Evolutionary conservation across 2,329 filamentous ascomycete genomes (phyloP), one percentile per base, ranked within the genome.

Genomic region (Lecanoromycetidae sp.): DNA sequence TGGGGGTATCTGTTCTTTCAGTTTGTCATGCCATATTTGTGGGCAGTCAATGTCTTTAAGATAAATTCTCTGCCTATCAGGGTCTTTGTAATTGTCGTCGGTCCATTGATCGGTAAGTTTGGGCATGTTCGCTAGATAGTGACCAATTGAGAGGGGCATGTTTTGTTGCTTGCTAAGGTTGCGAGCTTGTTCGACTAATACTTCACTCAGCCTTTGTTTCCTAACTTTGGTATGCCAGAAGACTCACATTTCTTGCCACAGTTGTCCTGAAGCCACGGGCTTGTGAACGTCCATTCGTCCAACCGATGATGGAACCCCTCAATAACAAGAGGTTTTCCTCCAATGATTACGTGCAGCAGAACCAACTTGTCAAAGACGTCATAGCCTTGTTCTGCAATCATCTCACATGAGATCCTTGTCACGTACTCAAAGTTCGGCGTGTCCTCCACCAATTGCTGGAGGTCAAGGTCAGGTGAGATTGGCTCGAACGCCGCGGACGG

Each of bases 21-120:
- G 67, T 49, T 84, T 80, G 23, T 90, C 75, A 43, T 82, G 79
- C 91, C 91, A 98, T 49, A 90, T 80, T 1, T 75, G 68, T 0
- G 91, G 91, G 56, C 88, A 95, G 62, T 98, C 91, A 50, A 98
- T 95, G 60, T 98, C 91, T 60, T 98, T 98, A 20, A 96, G 68
- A 61, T 98, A 98, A 1, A 96, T 77, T 10, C 91, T 79, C 61
- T 98, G 91, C 19, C 84, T 74, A 30, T 78, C 76, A 52, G 85
- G 79, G 54, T 93, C 84, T 50, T 80, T 80, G 61, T 83, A 94
- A 53, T 85, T 90, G 38, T 72, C 74, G 0, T 77, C 69, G 7
- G 73, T 82, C 71, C 86, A 94, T 60, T 94, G 87, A 42, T 90
- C 82, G 1, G 88, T 80, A 26, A 96, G 76, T 55, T 84, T 78